A percentile compares a stretch with the other conserved stretches of the same genome.
Conservation (phyloP, 768 basidiomycete genomes). For the Suillus clintonianus region DNA sequence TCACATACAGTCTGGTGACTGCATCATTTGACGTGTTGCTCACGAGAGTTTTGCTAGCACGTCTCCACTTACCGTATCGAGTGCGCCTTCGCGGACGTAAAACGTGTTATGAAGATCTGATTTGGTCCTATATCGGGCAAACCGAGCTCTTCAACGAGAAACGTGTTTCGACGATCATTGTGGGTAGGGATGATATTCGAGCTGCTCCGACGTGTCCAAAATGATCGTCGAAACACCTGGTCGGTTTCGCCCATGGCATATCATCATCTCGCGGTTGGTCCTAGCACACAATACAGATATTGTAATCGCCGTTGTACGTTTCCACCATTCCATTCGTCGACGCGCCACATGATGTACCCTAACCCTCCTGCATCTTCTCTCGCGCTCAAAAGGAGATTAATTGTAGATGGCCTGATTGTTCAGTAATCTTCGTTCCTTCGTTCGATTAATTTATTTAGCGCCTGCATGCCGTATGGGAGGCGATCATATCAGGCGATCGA, state of each 20-base stretch:
- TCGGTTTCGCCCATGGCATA: background rate
- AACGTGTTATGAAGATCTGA: background rate
- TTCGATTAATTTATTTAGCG: background rate
- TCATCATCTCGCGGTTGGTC: background rate
- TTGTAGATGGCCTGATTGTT: background rate
- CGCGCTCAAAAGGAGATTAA: conserved; percentile 1
- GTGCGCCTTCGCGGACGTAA: background rate
- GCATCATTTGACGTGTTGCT: background rate
- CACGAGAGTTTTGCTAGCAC: background rate
- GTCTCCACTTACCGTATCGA: background rate
- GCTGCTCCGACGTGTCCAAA: background rate
- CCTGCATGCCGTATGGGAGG: background rate
- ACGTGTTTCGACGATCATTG: background rate
- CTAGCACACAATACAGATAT: background rate
- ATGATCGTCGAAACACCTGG: background rate
- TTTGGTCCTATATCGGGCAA: background rate
- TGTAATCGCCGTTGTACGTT: background rate
- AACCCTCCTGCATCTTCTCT: background rate
- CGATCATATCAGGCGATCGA: background rate
- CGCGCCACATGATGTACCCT: background rate
- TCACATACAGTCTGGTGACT: background rate
- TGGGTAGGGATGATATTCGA: background rate
- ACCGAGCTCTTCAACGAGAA: background rate
- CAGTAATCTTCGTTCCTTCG: no score
- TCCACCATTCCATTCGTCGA: background rate